A percentile compares a stretch with the other conserved stretches of the same genome.
phyloP scores from a whole-genome alignment of 257 asterid genomes.

The Leonotis leonurus region DNA sequence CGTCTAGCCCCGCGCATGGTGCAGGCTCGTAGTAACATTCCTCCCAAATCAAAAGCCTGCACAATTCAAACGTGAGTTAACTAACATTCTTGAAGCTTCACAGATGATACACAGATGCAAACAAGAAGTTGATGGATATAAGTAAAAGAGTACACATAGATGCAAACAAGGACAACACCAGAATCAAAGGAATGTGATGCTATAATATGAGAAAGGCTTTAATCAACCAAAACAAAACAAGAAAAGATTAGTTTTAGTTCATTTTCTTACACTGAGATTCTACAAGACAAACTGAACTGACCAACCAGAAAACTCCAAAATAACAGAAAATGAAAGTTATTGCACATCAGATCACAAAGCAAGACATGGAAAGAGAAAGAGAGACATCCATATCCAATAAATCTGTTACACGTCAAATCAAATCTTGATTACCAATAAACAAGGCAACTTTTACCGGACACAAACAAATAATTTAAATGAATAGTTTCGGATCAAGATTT shows the following conservation, averaged over 20 bases:
- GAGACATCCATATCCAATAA: constrained; percentile 35
- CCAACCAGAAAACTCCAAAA: constrained; percentile 66
- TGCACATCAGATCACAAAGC: constrained; percentile 28
- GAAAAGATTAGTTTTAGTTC: too few species aligned
- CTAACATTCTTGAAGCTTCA: too few species aligned
- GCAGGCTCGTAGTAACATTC: constrained; percentile 80
- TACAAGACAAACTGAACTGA: constrained; percentile 41
- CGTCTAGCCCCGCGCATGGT: too few species aligned
- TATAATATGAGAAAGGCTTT: constrained; percentile 27
- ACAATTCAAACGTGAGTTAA: constrained; percentile 10
- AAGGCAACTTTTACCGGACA: constrained; percentile 23
- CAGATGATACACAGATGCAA: constrained; percentile 11
- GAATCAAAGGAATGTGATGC: too few species aligned
- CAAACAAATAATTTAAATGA: constrained; percentile 8
- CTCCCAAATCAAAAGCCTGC: constrained; percentile 90
- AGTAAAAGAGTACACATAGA: too few species aligned
- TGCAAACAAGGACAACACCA: too few species aligned
- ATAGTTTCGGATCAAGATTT: constrained; percentile 17
- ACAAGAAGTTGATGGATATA: constrained; percentile 15
- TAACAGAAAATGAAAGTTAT: constrained; percentile 30
- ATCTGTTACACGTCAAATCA: constrained; percentile 38
- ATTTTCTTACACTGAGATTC: constrained; percentile 52
- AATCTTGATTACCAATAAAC: constrained; percentile 20
- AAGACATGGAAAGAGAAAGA: constrained; percentile 3
- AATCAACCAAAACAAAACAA: too few species aligned